Evolutionary conservation across 2,329 filamentous ascomycete species (phyloP).

Genomic region (Monosporascus sp.): DNA sequence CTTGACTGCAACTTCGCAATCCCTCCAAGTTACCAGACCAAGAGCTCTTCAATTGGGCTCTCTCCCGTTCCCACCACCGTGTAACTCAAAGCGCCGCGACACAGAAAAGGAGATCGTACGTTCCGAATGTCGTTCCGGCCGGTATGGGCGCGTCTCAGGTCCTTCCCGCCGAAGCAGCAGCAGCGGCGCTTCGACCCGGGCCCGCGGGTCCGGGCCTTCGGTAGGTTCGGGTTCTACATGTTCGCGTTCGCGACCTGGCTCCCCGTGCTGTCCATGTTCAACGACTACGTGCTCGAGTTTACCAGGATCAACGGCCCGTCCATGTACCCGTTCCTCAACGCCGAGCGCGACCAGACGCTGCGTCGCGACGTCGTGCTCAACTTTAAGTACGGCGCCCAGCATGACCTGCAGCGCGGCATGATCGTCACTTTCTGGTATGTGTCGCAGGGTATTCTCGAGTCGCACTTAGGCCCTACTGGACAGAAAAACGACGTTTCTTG

Average conservation of each 20-base stretch:
- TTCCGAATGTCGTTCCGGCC: background rate
- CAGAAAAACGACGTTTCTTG: background rate
- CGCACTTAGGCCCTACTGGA: background rate
- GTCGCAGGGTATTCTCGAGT: constrained; percentile 9
- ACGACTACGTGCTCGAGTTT: constrained; percentile 55
- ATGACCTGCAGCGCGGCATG: constrained; percentile 64
- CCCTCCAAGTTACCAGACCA: no score
- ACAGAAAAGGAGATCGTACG: background rate
- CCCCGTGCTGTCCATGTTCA: constrained; percentile 57
- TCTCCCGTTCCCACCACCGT: no score
- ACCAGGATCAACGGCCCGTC: constrained; percentile 57
- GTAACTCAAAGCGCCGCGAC: background rate
- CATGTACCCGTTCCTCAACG: constrained; percentile 76
- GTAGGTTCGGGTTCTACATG: constrained; percentile 39
- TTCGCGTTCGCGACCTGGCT: constrained; percentile 56
- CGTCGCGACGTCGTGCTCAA: constrained; percentile 53
- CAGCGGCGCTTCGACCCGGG: background rate
- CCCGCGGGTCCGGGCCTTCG: constrained; percentile 11
- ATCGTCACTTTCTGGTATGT: constrained; percentile 65
- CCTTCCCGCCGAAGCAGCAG: background rate
- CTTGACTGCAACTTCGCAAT: background rate
- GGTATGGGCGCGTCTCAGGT: background rate
- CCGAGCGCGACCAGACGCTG: constrained; percentile 54
- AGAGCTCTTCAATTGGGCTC: no score
- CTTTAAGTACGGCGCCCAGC: constrained; percentile 53